Conservation (phyloP, 768 basidiomycete species). For the Gelatoporia subvermispora region DNA sequence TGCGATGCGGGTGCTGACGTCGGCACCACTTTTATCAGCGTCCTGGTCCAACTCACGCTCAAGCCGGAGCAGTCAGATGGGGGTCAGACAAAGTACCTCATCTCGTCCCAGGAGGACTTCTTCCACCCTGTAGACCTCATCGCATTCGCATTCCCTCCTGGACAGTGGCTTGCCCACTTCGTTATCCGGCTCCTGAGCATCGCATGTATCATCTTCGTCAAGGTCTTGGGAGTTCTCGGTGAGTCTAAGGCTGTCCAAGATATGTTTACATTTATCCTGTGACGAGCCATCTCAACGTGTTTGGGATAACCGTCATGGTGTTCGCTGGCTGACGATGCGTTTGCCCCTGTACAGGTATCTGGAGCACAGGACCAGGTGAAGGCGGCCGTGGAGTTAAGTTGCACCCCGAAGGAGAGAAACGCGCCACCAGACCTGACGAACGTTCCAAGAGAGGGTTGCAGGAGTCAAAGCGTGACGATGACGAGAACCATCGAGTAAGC, state of each 20-base stretch:
- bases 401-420: constrained; percentile 8
- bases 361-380: constrained; percentile 11
- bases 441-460: too few species aligned
- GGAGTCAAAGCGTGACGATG: too few species aligned
- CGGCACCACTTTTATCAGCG: constrained; percentile 22
- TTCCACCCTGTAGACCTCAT: constrained; percentile 50
- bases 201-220: constrained; percentile 11
- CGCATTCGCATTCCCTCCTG: constrained; percentile 37
- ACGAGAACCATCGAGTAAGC: too few species aligned
- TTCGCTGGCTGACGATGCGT: neutral
- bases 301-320: neutral
- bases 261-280: too few species aligned
- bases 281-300: too few species aligned
- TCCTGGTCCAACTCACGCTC: constrained; percentile 48
- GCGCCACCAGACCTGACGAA: too few species aligned
- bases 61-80: constrained; percentile 21
- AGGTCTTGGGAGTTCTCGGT: constrained; percentile 5
- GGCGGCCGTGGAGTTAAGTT: constrained; percentile 9
- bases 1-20: neutral
- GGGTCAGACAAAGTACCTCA: constrained; percentile 32
- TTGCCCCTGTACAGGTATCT: constrained; percentile 1
- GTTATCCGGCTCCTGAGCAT: constrained; percentile 23
- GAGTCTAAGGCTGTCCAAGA: too few species aligned
- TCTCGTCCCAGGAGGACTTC: constrained; percentile 53
- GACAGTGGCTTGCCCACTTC: constrained; percentile 31